Conservation (phyloP, 1,139 yeast species). For the Debaryomycetaceae sp. region DNA sequence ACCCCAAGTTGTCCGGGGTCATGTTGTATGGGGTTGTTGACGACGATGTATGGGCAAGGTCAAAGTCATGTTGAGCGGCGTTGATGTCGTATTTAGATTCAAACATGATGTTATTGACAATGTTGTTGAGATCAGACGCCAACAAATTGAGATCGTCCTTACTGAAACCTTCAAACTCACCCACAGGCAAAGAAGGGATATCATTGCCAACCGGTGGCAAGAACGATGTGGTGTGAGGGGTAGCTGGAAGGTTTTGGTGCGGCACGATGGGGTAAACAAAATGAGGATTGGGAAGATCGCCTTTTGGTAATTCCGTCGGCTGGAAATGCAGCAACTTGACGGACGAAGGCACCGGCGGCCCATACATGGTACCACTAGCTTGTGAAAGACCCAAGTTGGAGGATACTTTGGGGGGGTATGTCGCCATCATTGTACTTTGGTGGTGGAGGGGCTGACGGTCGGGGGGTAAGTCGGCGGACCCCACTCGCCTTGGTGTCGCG, state of each 20-base stretch:
- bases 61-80: slow-evolving; percentile 5
- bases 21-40: slow-evolving; percentile 1
- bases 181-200: slow-evolving; percentile 5
- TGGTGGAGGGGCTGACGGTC: too few species aligned
- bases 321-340: slow-evolving; percentile 8
- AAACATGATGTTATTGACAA: slow-evolving; percentile 38
- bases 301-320: slow-evolving; percentile 6
- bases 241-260: slow-evolving; percentile 4
- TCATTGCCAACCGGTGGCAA: slow-evolving; percentile 1
- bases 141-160: slow-evolving; percentile 34
- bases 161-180: slow-evolving; percentile 16
- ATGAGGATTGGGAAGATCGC: slow-evolving; percentile 1
- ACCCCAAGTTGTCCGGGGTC: neutral
- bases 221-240: too few species aligned
- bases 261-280: slow-evolving; percentile 4
- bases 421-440: too few species aligned
- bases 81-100: slow-evolving; percentile 26
- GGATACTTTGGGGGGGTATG: too few species aligned
- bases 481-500: too few species aligned
- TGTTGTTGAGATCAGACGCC: slow-evolving; percentile 39
- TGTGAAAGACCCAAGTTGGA: too few species aligned
- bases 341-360: too few species aligned
- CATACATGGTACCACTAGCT: too few species aligned
- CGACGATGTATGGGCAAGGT: slow-evolving; percentile 6
- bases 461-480: too few species aligned